Base-by-base conservation (phyloP, 2,329 filamentous ascomycete genomes). In the Alternaria angustiovoidea region DNA sequence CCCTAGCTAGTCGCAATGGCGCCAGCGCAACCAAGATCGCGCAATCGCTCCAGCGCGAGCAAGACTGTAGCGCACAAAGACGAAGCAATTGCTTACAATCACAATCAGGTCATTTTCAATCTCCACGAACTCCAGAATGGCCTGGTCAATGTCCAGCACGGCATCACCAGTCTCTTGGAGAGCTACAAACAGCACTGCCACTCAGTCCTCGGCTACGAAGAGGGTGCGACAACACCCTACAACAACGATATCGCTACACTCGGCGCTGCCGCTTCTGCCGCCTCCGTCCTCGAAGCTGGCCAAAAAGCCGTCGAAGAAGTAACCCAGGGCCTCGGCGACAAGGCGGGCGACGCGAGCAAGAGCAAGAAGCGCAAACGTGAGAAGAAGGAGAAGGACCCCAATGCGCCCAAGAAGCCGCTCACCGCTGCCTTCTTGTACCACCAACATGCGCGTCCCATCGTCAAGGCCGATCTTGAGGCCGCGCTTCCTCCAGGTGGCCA, bases 361-460 rank as follows among this genome's bases (percentile, higher is more conserved):
- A 68, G 69, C 64, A 65, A 82, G 80, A 75, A 93, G 86, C 93
- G 93, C 86, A 93, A 95, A 85, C 90, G 91, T 80, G 94, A 95
- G 86, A 94, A 94, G 85, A 84, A 83, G 75, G 77, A 79, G 48
- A 81, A 78, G 67, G 94, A 98, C 78, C 94, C 94, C 69, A 96
- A 97, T 79, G 94, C 94, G 7, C 94, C 94, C 61, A 98, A 97
- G 87, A 89, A 94, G 51, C 94, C 94, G 8, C 81, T 97, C 75
- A 98, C 94, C 6, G 93, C 94, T 2, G 97, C 96, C 84, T 97
- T 98, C 84, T 84, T 97, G 62, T 98, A 93, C 83, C 93, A 96
- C 85, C 91, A 96, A 79, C 90, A 91, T 66, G 93, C 93, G 66
- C 91, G 95, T 51, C 87, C 89, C 52, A 90, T 92, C 76, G 95